These are phyloP conservation scores for Blastobotrys petasosporus DNA, from an alignment of 1,139 yeast genomes.

Conservation along the genomic window DNA sequence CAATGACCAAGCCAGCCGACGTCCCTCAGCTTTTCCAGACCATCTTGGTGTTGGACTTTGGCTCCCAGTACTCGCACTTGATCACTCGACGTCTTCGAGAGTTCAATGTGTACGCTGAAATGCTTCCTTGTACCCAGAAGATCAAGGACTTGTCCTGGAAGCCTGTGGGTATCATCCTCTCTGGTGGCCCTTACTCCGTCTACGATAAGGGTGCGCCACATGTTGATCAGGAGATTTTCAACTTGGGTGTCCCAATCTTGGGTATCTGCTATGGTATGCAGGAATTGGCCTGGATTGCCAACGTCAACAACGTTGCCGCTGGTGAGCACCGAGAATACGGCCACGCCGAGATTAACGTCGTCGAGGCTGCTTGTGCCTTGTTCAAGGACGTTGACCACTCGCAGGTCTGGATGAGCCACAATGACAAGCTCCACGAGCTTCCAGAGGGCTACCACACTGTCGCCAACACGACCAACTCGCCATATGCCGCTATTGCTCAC, in stretches of 20 bases:
- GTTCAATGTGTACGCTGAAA: constrained; percentile 96
- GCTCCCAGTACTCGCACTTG: constrained; percentile 95
- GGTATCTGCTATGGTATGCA: constrained; percentile 99
- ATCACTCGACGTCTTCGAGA: constrained; percentile 97
- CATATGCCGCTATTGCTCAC: constrained; percentile 88
- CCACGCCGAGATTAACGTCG: constrained; percentile 81
- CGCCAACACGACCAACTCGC: constrained; percentile 91
- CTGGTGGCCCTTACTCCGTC: constrained; percentile 98
- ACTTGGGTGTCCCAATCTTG: constrained; percentile 84
- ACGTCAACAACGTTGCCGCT: constrained; percentile 80
- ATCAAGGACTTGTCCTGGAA: constrained; percentile 86
- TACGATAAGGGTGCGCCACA: constrained; percentile 95
- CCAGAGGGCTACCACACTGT: constrained; percentile 87
- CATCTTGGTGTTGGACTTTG: constrained; percentile 94
- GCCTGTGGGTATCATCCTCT: constrained; percentile 92
- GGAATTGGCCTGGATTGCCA: constrained; percentile 97
- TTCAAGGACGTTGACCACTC: constrained; percentile 88
- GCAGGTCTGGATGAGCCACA: constrained; percentile 99
- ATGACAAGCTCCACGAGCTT: constrained; percentile 86
- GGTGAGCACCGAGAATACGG: constrained; percentile 99
- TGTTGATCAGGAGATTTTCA: constrained; percentile 89
- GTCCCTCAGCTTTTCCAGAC: constrained; percentile 90
- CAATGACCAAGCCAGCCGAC: constrained; percentile 27
- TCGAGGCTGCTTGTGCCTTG: constrained; percentile 60
- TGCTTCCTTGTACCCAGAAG: constrained; percentile 98